Evolutionary conservation across 306 rosid genomes (phyloP), one percentile per base, ranked within the genome.

Genomic region (Sechiopsis laciniata): DNA sequence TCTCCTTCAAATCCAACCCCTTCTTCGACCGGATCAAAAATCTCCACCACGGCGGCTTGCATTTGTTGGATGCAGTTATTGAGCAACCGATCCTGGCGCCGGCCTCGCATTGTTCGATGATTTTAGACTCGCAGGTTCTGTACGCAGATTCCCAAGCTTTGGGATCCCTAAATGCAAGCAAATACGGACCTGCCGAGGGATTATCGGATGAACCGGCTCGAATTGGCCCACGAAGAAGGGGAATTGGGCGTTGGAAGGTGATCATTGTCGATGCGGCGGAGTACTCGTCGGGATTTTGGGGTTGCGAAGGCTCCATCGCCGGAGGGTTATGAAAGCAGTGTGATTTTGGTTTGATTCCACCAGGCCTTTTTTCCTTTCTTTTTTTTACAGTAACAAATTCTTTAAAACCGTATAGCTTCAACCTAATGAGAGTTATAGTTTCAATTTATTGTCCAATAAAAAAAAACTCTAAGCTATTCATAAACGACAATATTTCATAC

Each of bases 21-120:
- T 78, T 84, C 35, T 79, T 84, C 62, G 53, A 76, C 24, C 85
- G 87, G 2, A 75, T 29, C 78, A 91, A 51, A 58, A 60, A 58
- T 59, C 80, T 83, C 98, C 97, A 91, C 95, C 98, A 90, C 4
- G 91, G 89, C 48, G 90, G 92, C 84, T 84, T 84, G 15, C 88
- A 87, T 75, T 76, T 84, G 63, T 56, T 63, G 50, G 88, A 78
- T 2, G 88, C 85, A 54, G 73, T 73, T 42, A 87, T 53, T 11
- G 88, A 77, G 76, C 90, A 87, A 14, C 85, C 90, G 68, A 84
- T 76, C 84, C 96, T 84, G 7, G 95, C 91, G 7, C 95, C 96
- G 40, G 80, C 84, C 75, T 79, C 86, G 76, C 98, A 94, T 84
- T 89, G 96, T 55, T 75, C 78, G 2, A 83, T 58, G 13, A 91